Percentiles rank a stretch among this genome's conserved stretches.
phyloP scores from a whole-genome alignment of 805 yeast genomes.

The Suhomyces xylopsoci region DNA sequence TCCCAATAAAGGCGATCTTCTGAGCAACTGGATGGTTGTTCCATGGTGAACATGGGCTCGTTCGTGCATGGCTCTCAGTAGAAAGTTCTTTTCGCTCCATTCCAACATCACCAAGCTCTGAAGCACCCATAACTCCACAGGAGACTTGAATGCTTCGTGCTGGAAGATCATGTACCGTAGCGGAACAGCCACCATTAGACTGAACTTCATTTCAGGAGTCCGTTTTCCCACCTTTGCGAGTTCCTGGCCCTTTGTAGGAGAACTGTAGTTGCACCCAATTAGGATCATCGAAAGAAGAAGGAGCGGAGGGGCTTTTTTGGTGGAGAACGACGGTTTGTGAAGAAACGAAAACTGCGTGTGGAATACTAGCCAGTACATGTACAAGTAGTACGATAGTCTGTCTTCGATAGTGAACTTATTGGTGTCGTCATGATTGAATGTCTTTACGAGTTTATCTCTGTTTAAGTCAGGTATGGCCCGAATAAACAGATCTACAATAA shows the following conservation, averaged over 20 bases:
- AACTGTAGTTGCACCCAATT: conserved; percentile 50
- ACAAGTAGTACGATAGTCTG: conserved; percentile 34
- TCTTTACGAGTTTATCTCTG: conserved; percentile 22
- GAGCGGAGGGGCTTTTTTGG: conserved; percentile 46
- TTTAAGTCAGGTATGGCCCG: conserved; percentile 27
- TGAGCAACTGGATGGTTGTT: conserved; percentile 71
- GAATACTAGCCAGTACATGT: conserved; percentile 54
- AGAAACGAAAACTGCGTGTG: conserved; percentile 59
- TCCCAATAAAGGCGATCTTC: conserved; percentile 74
- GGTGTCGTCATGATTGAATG: conserved; percentile 23
- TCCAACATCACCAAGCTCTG: conserved; percentile 75
- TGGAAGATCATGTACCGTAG: conserved; percentile 69
- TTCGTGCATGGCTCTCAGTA: conserved; percentile 70
- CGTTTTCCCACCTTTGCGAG: conserved; percentile 16
- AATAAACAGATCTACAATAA: conserved; percentile 33
- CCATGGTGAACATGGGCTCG: conserved; percentile 86
- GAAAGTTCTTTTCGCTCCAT: conserved; percentile 71
- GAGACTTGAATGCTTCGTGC: conserved; percentile 70
- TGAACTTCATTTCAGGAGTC: conserved; percentile 39
- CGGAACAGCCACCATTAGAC: conserved; percentile 51
- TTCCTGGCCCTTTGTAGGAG: conserved; percentile 12
- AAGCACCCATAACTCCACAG: conserved; percentile 71
- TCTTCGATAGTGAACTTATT: conserved; percentile 24
- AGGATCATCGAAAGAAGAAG: conserved; percentile 54
- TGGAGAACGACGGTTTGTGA: conserved; percentile 57